Evolutionary conservation across 2,329 filamentous ascomycete genomes (phyloP).

Genomic region (Aureobasidium sp.): DNA sequence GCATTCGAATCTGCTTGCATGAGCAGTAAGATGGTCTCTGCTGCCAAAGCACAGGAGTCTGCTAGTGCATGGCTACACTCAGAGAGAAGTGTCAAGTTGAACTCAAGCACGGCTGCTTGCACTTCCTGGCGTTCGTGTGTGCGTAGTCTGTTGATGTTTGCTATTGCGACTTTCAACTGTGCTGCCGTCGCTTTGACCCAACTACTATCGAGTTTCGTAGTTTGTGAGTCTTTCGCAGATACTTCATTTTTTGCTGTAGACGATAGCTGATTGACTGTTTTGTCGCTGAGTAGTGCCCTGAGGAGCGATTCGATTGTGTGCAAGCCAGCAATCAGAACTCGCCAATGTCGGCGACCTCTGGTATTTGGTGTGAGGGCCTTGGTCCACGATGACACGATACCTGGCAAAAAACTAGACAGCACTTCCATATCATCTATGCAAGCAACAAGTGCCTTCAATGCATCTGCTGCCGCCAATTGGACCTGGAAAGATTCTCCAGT

Average conservation of each 20-base stretch:
- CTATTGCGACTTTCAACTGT: slow-evolving; percentile 77
- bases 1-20: slow-evolving; percentile 35
- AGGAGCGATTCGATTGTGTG: slow-evolving; percentile 19
- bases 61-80: slow-evolving; percentile 67
- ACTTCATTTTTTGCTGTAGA: slow-evolving; percentile 29
- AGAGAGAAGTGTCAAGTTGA: slow-evolving; percentile 70
- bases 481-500: slow-evolving; percentile 58
- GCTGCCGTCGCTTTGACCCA: slow-evolving; percentile 76
- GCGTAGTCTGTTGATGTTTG: slow-evolving; percentile 67
- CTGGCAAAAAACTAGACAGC: slow-evolving; percentile 78
- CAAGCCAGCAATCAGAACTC: slow-evolving; percentile 46
- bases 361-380: slow-evolving; percentile 64
- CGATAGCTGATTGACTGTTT: slow-evolving; percentile 11
- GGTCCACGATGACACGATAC: slow-evolving; percentile 73
- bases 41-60: slow-evolving; percentile 60
- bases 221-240: background rate
- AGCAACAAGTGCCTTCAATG: slow-evolving; percentile 53
- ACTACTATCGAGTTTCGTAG: slow-evolving; percentile 13
- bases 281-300: slow-evolving; percentile 12
- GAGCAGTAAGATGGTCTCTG: slow-evolving; percentile 73
- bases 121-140: slow-evolving; percentile 63
- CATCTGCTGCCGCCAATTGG: slow-evolving; percentile 60
- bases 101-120: slow-evolving; percentile 53
- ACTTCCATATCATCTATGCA: slow-evolving; percentile 65
- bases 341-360: slow-evolving; percentile 51